Base-by-base conservation (phyloP, 2,329 filamentous ascomycete genomes). In the Colletotrichum camelliae region DNA sequence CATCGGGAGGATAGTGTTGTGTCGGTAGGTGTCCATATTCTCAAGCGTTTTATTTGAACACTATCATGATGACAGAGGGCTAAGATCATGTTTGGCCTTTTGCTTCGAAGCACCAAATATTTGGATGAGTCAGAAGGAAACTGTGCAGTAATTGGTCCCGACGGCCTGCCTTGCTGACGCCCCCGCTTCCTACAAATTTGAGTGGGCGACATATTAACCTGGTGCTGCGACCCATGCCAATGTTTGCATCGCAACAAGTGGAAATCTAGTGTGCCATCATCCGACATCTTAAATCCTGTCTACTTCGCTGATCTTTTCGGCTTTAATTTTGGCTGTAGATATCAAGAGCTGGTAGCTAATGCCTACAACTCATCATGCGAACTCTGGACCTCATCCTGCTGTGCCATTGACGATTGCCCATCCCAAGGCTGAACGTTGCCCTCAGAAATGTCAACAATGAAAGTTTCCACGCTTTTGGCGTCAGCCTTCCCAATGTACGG, bases 401-500 rank as follows among this genome's bases (percentile, higher is more conserved):
- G 70, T 48, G 77, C 75, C n/a, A 52, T 62, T 10, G 55, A 62
- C 13, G 69, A 57, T 18, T 75, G 73, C 18, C 81, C 80, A 67
- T 82, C 80, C 85, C 86, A 87, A 3, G 86, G 81, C 77, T 82
- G 77, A 3, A 87, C 82, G 68, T 82, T 84, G 5, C 86, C 87
- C 55, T 84, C 80, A 3, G 85, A 86, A 57, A 89, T 87, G 69
- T 85, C 85, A 72, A 84, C 78, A 57, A 89, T 82, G 71, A 89
- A 89, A 1, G 70, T 77, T 37, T 87, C 86, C 9, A 89, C 81
- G 0, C 74, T 79, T 15, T 82, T 81, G 0, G 84, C 76, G 1
- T 81, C 81, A n/a, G 87, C 80, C 6, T 78, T 75, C 6, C 72
- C 77, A 7, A 75, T 74, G 60, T 83, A 86, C 1, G 85, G 86